These are phyloP conservation scores for Mycena vulgaris DNA, from an alignment of 768 basidiomycete species.

Conservation along the genomic window DNA sequence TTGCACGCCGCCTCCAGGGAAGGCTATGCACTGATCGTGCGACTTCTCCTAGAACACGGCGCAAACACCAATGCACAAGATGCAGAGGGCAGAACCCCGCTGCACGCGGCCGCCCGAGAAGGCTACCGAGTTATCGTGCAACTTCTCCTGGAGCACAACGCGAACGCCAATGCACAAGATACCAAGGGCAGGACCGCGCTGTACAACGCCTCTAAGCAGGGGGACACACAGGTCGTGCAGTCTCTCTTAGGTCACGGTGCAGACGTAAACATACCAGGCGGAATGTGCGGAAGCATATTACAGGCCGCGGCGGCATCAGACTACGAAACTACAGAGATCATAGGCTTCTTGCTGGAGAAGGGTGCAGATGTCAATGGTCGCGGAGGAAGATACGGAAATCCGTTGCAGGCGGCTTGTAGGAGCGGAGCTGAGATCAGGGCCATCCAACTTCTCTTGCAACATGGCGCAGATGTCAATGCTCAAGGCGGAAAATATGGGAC, in stretches of 20 bases:
- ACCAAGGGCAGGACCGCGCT: too few species aligned
- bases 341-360: neutral
- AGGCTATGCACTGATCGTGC: neutral
- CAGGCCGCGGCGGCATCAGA: neutral
- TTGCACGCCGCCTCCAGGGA: neutral
- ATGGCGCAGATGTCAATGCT: neutral
- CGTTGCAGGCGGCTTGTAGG: neutral
- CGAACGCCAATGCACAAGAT: too few species aligned
- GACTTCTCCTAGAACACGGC: neutral
- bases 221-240: too few species aligned
- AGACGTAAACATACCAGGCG: too few species aligned
- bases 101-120: too few species aligned
- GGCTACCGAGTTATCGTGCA: too few species aligned
- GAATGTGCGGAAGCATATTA: too few species aligned
- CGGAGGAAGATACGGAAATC: neutral
- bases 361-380: neutral
- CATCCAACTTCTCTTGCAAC: neutral
- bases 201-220: too few species aligned
- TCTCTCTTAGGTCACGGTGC: too few species aligned
- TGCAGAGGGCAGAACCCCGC: neutral
- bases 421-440: neutral
- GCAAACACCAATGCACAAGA: neutral
- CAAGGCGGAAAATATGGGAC: neutral
- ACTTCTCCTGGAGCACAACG: too few species aligned
- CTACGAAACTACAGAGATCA: neutral